phyloP scores from a whole-genome alignment of 768 basidiomycete genomes.

The Coprinopsis sp. region DNA sequence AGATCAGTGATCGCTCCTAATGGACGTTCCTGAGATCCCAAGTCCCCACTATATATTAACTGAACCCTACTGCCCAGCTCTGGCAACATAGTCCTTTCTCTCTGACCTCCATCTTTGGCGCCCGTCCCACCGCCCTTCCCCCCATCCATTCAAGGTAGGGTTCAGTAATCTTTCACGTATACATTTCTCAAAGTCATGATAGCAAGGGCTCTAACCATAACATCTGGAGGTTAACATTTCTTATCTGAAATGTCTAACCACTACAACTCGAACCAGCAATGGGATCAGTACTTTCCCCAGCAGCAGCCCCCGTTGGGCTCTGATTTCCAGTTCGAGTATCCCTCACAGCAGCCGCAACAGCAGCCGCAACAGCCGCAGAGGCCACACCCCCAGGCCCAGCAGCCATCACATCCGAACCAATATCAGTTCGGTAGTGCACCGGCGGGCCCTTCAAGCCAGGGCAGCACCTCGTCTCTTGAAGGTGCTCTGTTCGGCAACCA shows the following conservation, averaged over 20 bases:
- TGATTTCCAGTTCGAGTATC: slow-evolving; percentile 23
- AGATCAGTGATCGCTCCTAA: too few relatives aligned
- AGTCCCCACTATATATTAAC: slow-evolving; percentile 2
- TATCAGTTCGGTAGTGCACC: slow-evolving; percentile 15
- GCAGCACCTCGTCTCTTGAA: slow-evolving; percentile 17
- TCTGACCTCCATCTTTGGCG: background rate
- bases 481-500: slow-evolving; percentile 17
- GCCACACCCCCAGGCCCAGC: slow-evolving; percentile 14
- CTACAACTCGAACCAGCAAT: slow-evolving; percentile 21
- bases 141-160: too few relatives aligned
- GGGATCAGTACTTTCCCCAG: slow-evolving; percentile 23
- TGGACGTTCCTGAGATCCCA: background rate
- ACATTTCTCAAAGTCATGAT: too few relatives aligned
- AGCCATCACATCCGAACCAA: slow-evolving; percentile 1
- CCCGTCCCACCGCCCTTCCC: background rate
- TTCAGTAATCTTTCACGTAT: too few relatives aligned
- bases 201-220: too few relatives aligned
- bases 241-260: slow-evolving; percentile 16
- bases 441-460: slow-evolving; percentile 1
- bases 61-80: background rate
- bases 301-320: slow-evolving; percentile 33
- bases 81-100: too few relatives aligned
- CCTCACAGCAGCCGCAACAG: slow-evolving; percentile 7
- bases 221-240: too few relatives aligned
- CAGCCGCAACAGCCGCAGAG: slow-evolving; percentile 19